Base-by-base conservation (phyloP, 495 filamentous ascomycete species). In the Xylaria nigripes region DNA sequence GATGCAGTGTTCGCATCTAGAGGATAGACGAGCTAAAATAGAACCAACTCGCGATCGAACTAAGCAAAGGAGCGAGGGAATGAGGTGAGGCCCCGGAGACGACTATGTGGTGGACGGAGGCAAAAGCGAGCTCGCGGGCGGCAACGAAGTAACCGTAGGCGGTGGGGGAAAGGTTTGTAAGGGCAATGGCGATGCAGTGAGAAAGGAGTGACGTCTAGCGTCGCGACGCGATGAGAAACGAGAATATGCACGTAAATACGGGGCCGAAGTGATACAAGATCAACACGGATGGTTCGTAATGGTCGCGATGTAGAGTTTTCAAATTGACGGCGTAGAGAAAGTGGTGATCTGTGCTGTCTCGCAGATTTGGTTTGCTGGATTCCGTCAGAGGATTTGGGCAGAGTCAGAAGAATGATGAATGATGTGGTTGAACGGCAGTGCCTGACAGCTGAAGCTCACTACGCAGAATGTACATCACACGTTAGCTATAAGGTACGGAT, bases 1-100 rank as follows among this genome's bases (percentile, higher is more conserved):
- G 45, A 50, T 44, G 46, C 40, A 32, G 19, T 34, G 46, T 36
- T 58, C 48, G 56, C 57, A 58, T 43, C 46, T 36, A 54, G 51
- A 30, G 40, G 49, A 3, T 13, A 22, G 30, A 18, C 42, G 32
- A 23, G 22, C 24, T 22, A 19, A 15, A 34, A 34, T 34, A 34
- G 12, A 34, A 2, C 12, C 5, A 12, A 9, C 36, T 40, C 32
- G 32, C 32, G 32, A 15, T 40, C 36, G n/a, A 16, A 5, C 2
- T 1, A 16, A n/a, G 36, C 36, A n/a, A 18, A 40, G 12, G 36
- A 34, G 25, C 32, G 12, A 13, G 2, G 32, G 12, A 15, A 34
- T 29, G 27, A 34, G 2, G 32, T 13, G 32, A 34, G 32, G 32
- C 2, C 32, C 7, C 32, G 12, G 32, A 34, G 32, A 34, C 13